Conservation (phyloP, 805 yeast species). For the Yarrowia keelungensis region DNA sequence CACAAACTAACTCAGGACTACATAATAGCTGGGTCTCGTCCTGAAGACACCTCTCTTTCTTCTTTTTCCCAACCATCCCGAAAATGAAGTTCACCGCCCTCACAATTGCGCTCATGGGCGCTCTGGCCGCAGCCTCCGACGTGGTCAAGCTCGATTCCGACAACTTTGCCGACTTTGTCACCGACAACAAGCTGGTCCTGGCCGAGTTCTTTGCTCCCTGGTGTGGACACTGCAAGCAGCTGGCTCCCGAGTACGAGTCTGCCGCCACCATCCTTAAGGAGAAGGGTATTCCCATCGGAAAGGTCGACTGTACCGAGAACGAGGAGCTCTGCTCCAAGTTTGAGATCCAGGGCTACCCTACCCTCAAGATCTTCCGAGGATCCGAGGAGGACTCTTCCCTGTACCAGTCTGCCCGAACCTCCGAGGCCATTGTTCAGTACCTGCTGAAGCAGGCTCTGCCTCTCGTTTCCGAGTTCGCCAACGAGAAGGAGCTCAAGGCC, state of each 20-base stretch:
- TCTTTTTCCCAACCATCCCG: slow-evolving; percentile 24
- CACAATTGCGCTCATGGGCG: slow-evolving; percentile 48
- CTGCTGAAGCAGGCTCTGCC: slow-evolving; percentile 87
- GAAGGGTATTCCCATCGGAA: slow-evolving; percentile 51
- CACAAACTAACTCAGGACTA: slow-evolving; percentile 35
- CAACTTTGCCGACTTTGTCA: slow-evolving; percentile 69
- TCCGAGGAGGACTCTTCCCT: slow-evolving; percentile 55
- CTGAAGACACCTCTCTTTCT: too few species aligned
- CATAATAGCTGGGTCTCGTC: slow-evolving; percentile 23
- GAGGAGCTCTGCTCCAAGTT: slow-evolving; percentile 74
- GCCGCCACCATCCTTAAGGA: slow-evolving; percentile 68
- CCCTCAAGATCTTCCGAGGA: slow-evolving; percentile 70
- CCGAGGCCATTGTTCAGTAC: slow-evolving; percentile 76
- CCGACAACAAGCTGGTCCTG: slow-evolving; percentile 72
- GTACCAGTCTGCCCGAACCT: slow-evolving; percentile 84
- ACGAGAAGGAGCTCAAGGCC: slow-evolving; percentile 59
- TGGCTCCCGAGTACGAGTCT: slow-evolving; percentile 68
- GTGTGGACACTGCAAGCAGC: slow-evolving; percentile 91
- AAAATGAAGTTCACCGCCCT: slow-evolving; percentile 53
- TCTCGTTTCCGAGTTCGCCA: slow-evolving; percentile 62
- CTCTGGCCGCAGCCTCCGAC: slow-evolving; percentile 70
- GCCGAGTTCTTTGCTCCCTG: slow-evolving; percentile 96
- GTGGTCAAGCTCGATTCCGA: slow-evolving; percentile 79
- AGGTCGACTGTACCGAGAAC: slow-evolving; percentile 84
- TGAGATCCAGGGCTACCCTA: slow-evolving; percentile 81